Evolutionary conservation across 73 alveolate genomes (phyloP).

Genomic region (Tetrahymena malaccensis): DNA sequence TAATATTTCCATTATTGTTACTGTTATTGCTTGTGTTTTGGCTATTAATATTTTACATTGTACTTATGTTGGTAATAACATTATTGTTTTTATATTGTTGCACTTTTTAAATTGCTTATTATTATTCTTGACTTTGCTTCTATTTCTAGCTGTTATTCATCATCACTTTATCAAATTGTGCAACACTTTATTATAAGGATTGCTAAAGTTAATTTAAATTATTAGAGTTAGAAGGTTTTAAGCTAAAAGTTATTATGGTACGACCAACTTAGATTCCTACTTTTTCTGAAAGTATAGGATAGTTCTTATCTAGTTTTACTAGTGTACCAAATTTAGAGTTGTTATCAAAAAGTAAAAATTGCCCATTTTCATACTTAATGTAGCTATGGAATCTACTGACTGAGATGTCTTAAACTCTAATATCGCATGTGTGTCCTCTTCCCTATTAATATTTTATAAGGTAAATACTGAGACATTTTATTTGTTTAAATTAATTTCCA

Average conservation of each 20-base stretch:
- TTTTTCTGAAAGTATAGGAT: constrained; percentile 10
- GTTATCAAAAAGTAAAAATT: constrained; percentile 38
- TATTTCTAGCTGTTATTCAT: neutral
- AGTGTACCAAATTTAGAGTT: constrained; percentile 52
- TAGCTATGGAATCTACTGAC: constrained; percentile 54
- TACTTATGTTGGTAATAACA: neutral
- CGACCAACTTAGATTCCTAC: constrained; percentile 21
- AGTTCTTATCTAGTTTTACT: constrained; percentile 29
- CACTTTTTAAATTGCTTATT: neutral
- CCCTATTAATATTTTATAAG: constrained; percentile 17
- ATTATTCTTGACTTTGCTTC: neutral
- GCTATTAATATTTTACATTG: neutral
- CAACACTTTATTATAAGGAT: neutral
- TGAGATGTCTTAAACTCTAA: constrained; percentile 47
- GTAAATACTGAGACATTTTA: neutral
- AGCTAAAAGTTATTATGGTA: neutral
- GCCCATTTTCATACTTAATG: constrained; percentile 43
- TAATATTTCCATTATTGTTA: neutral
- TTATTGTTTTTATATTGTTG: neutral
- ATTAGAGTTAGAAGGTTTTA: neutral
- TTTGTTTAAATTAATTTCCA: neutral
- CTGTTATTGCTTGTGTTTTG: neutral
- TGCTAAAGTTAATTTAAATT: neutral
- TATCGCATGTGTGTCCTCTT: constrained; percentile 59
- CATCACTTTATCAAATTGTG: neutral